Conservation (phyloP, 768 basidiomycete genomes). For the Harrya chromipes region DNA sequence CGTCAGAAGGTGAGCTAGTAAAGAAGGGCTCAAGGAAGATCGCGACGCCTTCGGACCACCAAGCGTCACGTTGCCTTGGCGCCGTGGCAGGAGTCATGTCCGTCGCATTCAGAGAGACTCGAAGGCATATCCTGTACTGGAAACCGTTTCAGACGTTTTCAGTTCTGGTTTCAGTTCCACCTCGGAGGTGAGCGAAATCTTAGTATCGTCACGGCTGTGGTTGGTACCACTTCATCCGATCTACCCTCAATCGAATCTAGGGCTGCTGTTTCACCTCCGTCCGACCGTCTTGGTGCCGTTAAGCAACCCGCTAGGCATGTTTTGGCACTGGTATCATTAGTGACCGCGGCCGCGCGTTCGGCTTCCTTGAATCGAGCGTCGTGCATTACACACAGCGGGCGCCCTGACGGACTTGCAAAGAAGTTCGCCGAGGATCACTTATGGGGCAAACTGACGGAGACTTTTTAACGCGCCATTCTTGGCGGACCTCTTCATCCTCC, state of each 20-base stretch:
- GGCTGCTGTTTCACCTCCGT: constrained; percentile 9
- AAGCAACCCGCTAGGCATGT: constrained; percentile 12
- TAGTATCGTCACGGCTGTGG: background rate
- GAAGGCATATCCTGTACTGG: background rate
- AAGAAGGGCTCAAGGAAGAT: constrained; percentile 15
- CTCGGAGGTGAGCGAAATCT: constrained; percentile 1
- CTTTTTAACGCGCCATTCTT: constrained; percentile 10
- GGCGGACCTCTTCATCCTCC: background rate
- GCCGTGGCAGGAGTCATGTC: background rate
- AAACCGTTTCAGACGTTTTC: background rate
- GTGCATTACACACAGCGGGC: background rate
- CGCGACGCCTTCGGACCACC: constrained; percentile 18
- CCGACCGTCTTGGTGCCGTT: constrained; percentile 14
- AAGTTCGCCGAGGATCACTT: constrained; percentile 6
- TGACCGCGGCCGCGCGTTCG: constrained; percentile 8
- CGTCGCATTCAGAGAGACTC: background rate
- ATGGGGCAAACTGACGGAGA: constrained; percentile 2
- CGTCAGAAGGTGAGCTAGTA: constrained; percentile 12
- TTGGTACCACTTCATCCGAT: background rate
- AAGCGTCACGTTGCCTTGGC: background rate
- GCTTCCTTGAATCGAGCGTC: constrained; percentile 10
- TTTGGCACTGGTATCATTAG: background rate
- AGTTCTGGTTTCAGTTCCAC: background rate
- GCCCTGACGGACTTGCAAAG: constrained; percentile 11
- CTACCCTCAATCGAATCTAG: constrained; percentile 5